Evolutionary conservation across 495 filamentous ascomycete genomes (phyloP), one percentile per base, ranked within the genome.

Genomic region (Aspergillus panamensis): DNA sequence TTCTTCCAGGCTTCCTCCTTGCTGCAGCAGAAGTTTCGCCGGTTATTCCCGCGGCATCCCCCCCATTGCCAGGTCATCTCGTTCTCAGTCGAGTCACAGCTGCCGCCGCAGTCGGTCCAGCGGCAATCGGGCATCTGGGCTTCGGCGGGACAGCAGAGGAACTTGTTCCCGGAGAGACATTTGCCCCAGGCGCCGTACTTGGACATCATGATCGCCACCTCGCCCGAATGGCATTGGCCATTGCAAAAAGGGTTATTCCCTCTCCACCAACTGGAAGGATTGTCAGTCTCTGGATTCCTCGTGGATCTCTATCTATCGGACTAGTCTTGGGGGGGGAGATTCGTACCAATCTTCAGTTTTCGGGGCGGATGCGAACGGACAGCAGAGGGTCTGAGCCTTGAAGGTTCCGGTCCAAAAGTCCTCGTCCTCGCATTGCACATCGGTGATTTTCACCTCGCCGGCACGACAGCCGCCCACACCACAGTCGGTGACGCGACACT

Each of bases 41-140:
- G 1, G 30, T 17, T 29, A 8, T 21, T 30, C 20, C 45, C 30
- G 45, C 30, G 20, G 14, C 35, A 39, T 39, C 35, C 35, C 3
- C 35, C 35, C 35, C 35, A 39, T 30, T 30, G 45, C 45, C 45
- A 48, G 45, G 45, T 48, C 45, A 48, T 29, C 45, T 48, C 45
- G 45, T 48, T 30, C n/a, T 48, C 45, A 4, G 20, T 48, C 20
- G 20, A 21, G 20, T 48, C 30, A 30, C 45, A 48, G 20, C 30
- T 21, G 1, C 30, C 45, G 20, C 30, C 45, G n/a, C 45, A 48
- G 20, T 30, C 45, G 12, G 45, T 48, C 45, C 45, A 48, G 45
- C 45, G 45, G n/a, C 45, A 48, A 29, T 48, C 45, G 45, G 45
- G 45, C 20, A 29, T 21, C 45, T 48, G 45, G 30, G 30, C 45